These are phyloP conservation scores for Xylaria sp. DNA, from an alignment of 2,329 filamentous ascomycete species.

Conservation along the genomic window DNA sequence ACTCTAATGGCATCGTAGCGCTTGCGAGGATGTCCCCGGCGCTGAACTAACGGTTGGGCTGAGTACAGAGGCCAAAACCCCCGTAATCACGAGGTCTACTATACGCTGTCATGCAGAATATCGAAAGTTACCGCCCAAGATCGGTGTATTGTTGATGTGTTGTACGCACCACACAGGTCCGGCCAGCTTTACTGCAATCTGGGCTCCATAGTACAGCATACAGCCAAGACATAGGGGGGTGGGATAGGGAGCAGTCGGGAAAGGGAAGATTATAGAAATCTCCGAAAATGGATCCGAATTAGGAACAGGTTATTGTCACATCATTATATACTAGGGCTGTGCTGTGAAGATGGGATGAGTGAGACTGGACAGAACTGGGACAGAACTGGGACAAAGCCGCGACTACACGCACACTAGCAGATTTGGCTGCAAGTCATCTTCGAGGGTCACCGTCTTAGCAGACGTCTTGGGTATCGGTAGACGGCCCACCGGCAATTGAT, in stretches of 20 bases:
- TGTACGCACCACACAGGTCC: not conserved
- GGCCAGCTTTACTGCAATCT: not conserved
- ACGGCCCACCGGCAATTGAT: conserved; percentile 9
- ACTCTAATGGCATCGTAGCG: not conserved
- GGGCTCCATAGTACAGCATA: conserved; percentile 3
- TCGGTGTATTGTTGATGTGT: not conserved
- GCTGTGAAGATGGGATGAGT: not conserved
- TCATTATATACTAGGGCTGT: conserved; percentile 13
- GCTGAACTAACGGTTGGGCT: not conserved
- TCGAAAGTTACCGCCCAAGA: not conserved
- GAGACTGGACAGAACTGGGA: not conserved
- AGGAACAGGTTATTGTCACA: conserved; percentile 25
- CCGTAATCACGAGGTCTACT: conserved; percentile 1
- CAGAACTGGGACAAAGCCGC: not conserved
- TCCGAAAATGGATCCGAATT: conserved; percentile 22
- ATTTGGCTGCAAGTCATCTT: conserved; percentile 15
- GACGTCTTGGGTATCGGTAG: not conserved
- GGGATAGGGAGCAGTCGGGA: conserved; percentile 16
- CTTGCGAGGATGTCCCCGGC: not conserved
- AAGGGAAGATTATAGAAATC: conserved; percentile 21
- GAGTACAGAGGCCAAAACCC: conserved; percentile 4
- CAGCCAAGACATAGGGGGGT: conserved; percentile 11
- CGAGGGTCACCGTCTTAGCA: too few relatives aligned
- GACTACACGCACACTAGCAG: not conserved
- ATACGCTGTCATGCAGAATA: not conserved